Conservation (phyloP, 371 early-diverging fungal species). For the Apophysomyces elegans region DNA sequence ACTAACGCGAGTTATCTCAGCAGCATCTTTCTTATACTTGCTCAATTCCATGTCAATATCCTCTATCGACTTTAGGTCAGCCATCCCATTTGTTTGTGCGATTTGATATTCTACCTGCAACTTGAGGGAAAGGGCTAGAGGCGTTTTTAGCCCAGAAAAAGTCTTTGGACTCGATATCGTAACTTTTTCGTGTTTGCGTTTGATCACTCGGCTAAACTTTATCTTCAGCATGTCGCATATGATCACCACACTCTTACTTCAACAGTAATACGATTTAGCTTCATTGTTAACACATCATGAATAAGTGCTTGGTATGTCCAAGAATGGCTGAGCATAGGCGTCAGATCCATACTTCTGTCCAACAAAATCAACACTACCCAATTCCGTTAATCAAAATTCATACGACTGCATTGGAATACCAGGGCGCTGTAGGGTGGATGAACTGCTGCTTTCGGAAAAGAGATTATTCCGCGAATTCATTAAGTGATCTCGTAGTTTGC, state of each 20-base stretch:
- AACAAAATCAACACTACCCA: slow-evolving; percentile 83
- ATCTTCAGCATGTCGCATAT: neutral
- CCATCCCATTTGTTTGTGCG: no score
- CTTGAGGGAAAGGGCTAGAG: slow-evolving; percentile 96
- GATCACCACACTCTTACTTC: slow-evolving; percentile 20
- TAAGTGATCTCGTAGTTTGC: slow-evolving; percentile 87
- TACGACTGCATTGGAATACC: slow-evolving; percentile 21
- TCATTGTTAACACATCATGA: slow-evolving; percentile 94
- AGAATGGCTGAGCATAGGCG: slow-evolving; percentile 94
- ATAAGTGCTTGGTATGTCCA: slow-evolving; percentile 98
- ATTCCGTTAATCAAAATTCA: neutral
- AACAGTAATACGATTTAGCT: slow-evolving; percentile 83
- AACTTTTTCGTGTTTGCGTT: slow-evolving; percentile 76
- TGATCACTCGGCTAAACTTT: slow-evolving; percentile 65
- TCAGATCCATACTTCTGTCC: slow-evolving; percentile 95
- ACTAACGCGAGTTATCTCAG: slow-evolving; percentile 84
- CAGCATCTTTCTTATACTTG: slow-evolving; percentile 93
- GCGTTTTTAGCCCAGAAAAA: slow-evolving; percentile 96
- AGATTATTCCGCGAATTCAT: slow-evolving; percentile 83
- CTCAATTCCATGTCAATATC: slow-evolving; percentile 90
- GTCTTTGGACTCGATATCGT: slow-evolving; percentile 91
- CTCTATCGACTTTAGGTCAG: slow-evolving; percentile 46
- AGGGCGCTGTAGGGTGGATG: slow-evolving; percentile 57
- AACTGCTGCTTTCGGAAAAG: slow-evolving; percentile 64
- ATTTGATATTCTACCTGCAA: slow-evolving; percentile 68